Evolutionary conservation across 208 protist genomes (phyloP), one percentile per base, ranked within the genome.

Genomic region (Crithidia thermophila): DNA sequence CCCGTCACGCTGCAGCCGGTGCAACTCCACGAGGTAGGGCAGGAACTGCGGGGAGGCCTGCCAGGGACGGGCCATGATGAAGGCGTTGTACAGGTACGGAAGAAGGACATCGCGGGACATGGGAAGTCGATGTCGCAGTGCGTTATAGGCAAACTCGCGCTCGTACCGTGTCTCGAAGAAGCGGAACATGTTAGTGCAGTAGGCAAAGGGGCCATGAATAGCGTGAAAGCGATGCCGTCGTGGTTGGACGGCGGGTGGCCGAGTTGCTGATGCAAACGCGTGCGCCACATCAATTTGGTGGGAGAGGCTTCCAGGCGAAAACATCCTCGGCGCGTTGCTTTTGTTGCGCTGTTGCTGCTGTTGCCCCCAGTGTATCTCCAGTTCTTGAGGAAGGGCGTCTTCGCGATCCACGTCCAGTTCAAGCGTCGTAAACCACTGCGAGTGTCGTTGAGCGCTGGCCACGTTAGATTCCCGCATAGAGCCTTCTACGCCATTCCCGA

Each of bases 61-160:
- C 84, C 84, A 90, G 20, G 84, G 84, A n/a, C 84, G 63, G 9
- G 68, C 73, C 76, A 86, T 79, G 23, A 72, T 64, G 56, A 86
- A 84, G 61, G 73, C 80, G 64, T 85, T 81, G 67, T 90, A 82
- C 55, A 87, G 43, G 60, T 85, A 90, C 21, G 84, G 84, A 2
- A 78, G 47, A 33, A 77, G 73, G 4, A 90, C 28, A 37, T 87
- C 84, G 4, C 20, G 25, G 13, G 65, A 30, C 14, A 43, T 61
- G 21, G 81, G 77, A 4, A 18, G 11, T 13, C 65, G 80, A 47
- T 78, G 49, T 11, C 37, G 51, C 13, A 81, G 49, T 0, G 67
- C 56, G 14, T 51, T 49, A 8, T 59, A 5, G 5, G 77, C 58
- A 20, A 84, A 77, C 56, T 84, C 77, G 20, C 59, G 56, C 55